A percentile compares a stretch with the other conserved stretches of the same genome.
Conservation (phyloP, 768 basidiomycete genomes). For the Coprinopsis strossmayeri region DNA sequence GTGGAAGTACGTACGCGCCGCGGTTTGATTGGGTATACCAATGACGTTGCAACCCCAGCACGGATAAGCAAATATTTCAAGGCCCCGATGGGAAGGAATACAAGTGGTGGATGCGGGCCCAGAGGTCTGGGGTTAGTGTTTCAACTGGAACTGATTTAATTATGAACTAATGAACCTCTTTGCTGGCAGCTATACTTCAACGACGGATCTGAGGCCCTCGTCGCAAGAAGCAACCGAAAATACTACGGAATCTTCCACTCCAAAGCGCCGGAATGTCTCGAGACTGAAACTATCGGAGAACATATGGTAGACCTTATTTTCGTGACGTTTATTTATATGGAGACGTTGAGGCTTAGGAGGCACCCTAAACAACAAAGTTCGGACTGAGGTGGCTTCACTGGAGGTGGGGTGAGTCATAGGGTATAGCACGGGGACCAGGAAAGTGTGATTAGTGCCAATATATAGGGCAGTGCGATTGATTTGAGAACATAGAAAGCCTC, state of each 20-base stretch:
- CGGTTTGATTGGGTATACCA: too few relatives aligned
- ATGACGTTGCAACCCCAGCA: too few relatives aligned
- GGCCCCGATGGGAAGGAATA: not conserved
- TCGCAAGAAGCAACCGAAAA: not conserved
- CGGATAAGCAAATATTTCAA: too few relatives aligned
- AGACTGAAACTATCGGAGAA: not conserved
- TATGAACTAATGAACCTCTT: too few relatives aligned
- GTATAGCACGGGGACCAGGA: too few relatives aligned
- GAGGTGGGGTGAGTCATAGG: too few relatives aligned
- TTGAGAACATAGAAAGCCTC: too few relatives aligned
- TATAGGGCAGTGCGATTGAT: too few relatives aligned
- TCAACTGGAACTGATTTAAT: not conserved
- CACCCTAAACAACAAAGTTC: too few relatives aligned
- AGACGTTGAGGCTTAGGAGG: not conserved
- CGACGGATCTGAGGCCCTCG: not conserved
- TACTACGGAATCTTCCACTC: not conserved
- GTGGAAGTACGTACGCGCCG: too few relatives aligned
- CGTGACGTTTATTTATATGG: not conserved
- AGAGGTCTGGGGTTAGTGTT: not conserved
- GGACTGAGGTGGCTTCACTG: too few relatives aligned
- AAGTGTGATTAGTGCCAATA: too few relatives aligned
- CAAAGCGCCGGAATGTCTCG: not conserved
- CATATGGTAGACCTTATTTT: not conserved
- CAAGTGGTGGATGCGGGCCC: not conserved
- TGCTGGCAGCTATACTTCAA: not conserved